Percentiles rank a stretch among this genome's conserved stretches.
Evolutionary conservation across 1,284 basidiomycete species (phyloP).

Genomic region (Stygiomarasmius scandens): DNA sequence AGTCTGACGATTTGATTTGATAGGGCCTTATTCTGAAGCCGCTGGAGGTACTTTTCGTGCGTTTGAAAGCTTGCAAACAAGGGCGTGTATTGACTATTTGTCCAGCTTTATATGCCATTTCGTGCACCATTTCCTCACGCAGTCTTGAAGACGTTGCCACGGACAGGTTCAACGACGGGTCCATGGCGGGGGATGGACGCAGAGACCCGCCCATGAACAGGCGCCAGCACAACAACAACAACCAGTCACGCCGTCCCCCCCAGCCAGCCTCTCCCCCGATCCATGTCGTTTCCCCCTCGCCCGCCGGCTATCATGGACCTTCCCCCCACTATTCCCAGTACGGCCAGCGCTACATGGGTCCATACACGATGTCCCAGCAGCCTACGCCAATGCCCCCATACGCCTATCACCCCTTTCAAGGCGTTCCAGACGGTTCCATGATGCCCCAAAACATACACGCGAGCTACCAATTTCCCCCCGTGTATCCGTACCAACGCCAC

Average conservation of each 20-base stretch:
- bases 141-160: constrained; percentile 6
- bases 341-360: constrained; percentile 43
- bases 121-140: constrained; percentile 5
- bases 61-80: no score
- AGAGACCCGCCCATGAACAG: constrained; percentile 6
- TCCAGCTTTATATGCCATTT: constrained; percentile 10
- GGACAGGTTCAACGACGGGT: background rate
- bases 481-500: constrained; percentile 37
- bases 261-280: background rate
- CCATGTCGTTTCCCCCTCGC: no score
- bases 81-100: no score
- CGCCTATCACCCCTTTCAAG: constrained; percentile 35
- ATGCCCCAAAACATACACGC: constrained; percentile 36
- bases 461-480: constrained; percentile 34
- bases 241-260: background rate
- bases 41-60: constrained; percentile 15
- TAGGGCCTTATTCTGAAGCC: constrained; percentile 7
- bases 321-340: constrained; percentile 27
- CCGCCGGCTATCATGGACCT: background rate
- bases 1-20: constrained; percentile 5
- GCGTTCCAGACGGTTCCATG: constrained; percentile 31
- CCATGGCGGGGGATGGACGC: constrained; percentile 12
- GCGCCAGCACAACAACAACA: no score
- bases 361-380: constrained; percentile 49
- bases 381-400: constrained; percentile 40